Percentiles rank a stretch among this genome's conserved stretches.
Evolutionary conservation across 1,284 basidiomycete species (phyloP).

Genomic region (Marasmius oreades): DNA sequence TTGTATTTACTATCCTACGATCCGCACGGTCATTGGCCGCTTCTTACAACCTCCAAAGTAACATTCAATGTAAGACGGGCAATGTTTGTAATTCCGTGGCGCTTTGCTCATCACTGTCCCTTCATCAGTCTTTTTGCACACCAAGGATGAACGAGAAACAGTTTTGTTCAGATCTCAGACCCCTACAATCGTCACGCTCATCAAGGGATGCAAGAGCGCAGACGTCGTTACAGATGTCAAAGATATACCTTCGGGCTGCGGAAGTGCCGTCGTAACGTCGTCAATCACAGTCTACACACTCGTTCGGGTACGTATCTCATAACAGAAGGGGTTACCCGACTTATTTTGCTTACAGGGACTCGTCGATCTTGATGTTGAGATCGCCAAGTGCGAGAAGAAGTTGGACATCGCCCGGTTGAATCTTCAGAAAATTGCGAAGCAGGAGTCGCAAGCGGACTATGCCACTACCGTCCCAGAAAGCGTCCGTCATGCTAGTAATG

Average conservation of each 20-base stretch:
- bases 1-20: conserved; percentile 80
- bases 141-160: conserved; percentile 61
- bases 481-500: conserved; percentile 72
- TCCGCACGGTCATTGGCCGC: conserved; percentile 84
- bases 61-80: conserved; percentile 70
- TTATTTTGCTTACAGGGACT: conserved; percentile 56
- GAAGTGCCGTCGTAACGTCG: conserved; percentile 75
- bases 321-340: background rate
- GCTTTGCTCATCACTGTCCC: conserved; percentile 9
- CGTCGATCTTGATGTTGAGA: conserved; percentile 81
- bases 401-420: conserved; percentile 66
- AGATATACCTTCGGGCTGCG: conserved; percentile 87
- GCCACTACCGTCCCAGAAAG: conserved; percentile 74
- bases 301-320: conserved; percentile 62
- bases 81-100: background rate
- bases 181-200: conserved; percentile 77
- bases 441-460: conserved; percentile 76
- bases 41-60: conserved; percentile 87
- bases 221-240: conserved; percentile 52
- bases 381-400: conserved; percentile 87
- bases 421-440: conserved; percentile 74
- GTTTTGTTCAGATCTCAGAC: conserved; percentile 69
- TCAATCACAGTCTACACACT: conserved; percentile 79
- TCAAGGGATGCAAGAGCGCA: conserved; percentile 84
- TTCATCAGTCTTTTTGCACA: conserved; percentile 76